These are phyloP conservation scores for Penicillium samsonianum DNA, from an alignment of 495 filamentous ascomycete species.

Conservation along the genomic window DNA sequence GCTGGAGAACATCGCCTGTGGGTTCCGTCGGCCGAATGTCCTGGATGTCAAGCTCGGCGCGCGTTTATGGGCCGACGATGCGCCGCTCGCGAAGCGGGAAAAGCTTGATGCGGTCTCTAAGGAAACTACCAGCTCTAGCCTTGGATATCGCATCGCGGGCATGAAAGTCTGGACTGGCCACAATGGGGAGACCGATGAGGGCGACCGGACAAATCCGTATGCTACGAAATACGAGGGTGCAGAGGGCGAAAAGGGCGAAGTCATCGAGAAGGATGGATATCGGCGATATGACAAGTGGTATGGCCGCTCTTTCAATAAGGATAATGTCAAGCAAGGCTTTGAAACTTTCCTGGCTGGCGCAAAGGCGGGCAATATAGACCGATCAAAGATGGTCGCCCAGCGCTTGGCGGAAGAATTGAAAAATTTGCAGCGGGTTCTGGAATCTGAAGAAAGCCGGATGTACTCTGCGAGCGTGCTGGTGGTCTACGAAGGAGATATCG, in stretches of 20 bases:
- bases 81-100: constrained; percentile 70
- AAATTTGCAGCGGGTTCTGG: constrained; percentile 63
- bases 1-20: constrained; percentile 79
- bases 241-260: constrained; percentile 38
- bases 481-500: constrained; percentile 86
- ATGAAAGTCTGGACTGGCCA: constrained; percentile 88
- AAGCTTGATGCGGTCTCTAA: constrained; percentile 77
- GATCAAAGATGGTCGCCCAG: constrained; percentile 56
- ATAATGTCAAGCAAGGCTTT: constrained; percentile 75
- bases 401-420: constrained; percentile 68
- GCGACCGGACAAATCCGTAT: constrained; percentile 43
- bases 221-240: constrained; percentile 43
- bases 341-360: constrained; percentile 70
- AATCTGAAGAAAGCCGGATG: constrained; percentile 85
- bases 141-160: constrained; percentile 87
- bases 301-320: constrained; percentile 69
- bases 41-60: constrained; percentile 90
- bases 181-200: constrained; percentile 45
- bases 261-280: constrained; percentile 57
- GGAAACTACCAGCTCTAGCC: constrained; percentile 74
- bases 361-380: constrained; percentile 53
- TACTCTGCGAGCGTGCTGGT: constrained; percentile 88
- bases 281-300: constrained; percentile 86
- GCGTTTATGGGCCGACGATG: constrained; percentile 82
- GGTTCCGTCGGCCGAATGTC: constrained; percentile 87